Conservation (phyloP, 169 alveolate species). For the Plasmodium inui region DNA sequence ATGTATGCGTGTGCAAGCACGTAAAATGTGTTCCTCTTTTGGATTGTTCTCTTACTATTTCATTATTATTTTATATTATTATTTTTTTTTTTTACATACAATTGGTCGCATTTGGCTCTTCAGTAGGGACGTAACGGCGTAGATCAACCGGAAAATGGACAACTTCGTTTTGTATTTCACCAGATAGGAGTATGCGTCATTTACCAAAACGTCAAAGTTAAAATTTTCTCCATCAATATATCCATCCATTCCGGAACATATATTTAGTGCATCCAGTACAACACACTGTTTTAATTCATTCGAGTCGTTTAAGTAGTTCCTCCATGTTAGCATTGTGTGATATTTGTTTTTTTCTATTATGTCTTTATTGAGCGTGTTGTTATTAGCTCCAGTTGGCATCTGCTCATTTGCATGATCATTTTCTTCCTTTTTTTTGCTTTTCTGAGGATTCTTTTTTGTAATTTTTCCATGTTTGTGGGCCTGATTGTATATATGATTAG, state of each 20-base stretch:
- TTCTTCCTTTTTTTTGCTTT: constrained; percentile 4
- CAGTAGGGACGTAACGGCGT: constrained; percentile 63
- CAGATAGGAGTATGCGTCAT: constrained; percentile 55
- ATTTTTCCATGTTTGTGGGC: not conserved
- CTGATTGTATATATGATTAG: not conserved
- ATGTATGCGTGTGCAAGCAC: not conserved
- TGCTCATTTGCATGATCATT: constrained; percentile 7
- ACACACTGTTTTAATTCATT: constrained; percentile 18
- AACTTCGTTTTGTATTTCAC: constrained; percentile 51
- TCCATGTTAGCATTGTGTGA: constrained; percentile 61
- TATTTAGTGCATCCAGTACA: constrained; percentile 55
- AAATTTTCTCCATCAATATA: constrained; percentile 66
- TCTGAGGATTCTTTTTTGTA: not conserved
- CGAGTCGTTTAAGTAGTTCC: constrained; percentile 10
- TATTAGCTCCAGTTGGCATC: not conserved
- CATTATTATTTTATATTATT: not conserved
- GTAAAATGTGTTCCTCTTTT: not conserved
- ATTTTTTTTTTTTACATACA: constrained; percentile 16
- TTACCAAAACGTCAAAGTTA: constrained; percentile 54
- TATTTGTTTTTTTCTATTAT: constrained; percentile 51
- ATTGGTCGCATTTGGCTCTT: constrained; percentile 47
- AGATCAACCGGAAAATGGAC: constrained; percentile 41
- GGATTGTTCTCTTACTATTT: not conserved
- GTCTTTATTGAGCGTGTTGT: not conserved
- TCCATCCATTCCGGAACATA: constrained; percentile 73